A percentile compares a stretch with the other conserved stretches of the same genome.
Evolutionary conservation across 805 yeast genomes (phyloP).

Genomic region (Candida palmyrensis): DNA sequence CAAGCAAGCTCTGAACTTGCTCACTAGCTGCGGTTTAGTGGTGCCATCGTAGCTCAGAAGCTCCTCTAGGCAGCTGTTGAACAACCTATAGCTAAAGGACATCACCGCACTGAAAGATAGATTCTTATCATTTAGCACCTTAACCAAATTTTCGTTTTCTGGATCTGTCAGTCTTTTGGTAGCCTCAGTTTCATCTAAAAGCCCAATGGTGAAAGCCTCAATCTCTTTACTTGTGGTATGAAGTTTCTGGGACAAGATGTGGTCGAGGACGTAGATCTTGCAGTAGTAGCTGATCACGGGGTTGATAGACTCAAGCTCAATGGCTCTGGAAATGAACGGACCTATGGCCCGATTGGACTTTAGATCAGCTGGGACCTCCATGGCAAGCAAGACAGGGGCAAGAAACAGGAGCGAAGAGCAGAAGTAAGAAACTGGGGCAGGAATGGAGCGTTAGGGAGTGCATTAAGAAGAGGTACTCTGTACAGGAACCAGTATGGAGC

Average conservation of each 20-base stretch:
- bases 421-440: no score
- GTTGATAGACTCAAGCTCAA: constrained; percentile 52
- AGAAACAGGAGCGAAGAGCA: no score
- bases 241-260: constrained; percentile 53
- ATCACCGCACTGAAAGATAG: constrained; percentile 31
- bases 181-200: constrained; percentile 69
- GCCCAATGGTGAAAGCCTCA: constrained; percentile 52
- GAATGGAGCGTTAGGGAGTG: no score
- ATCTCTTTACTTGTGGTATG: constrained; percentile 54
- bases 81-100: constrained; percentile 31
- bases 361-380: constrained; percentile 21
- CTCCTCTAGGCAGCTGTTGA: constrained; percentile 26
- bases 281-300: constrained; percentile 74
- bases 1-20: constrained; percentile 31
- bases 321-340: constrained; percentile 49
- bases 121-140: constrained; percentile 54
- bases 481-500: no score
- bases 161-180: constrained; percentile 37
- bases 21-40: constrained; percentile 23
- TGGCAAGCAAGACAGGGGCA: no score
- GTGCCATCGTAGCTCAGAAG: constrained; percentile 17
- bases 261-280: constrained; percentile 63
- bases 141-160: constrained; percentile 35
- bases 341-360: constrained; percentile 30
- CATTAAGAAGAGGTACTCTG: no score